Percentiles rank a stretch among this genome's conserved stretches.
Conservation (phyloP, 2,329 filamentous ascomycete genomes). For the Pezicula neosporulosa region DNA sequence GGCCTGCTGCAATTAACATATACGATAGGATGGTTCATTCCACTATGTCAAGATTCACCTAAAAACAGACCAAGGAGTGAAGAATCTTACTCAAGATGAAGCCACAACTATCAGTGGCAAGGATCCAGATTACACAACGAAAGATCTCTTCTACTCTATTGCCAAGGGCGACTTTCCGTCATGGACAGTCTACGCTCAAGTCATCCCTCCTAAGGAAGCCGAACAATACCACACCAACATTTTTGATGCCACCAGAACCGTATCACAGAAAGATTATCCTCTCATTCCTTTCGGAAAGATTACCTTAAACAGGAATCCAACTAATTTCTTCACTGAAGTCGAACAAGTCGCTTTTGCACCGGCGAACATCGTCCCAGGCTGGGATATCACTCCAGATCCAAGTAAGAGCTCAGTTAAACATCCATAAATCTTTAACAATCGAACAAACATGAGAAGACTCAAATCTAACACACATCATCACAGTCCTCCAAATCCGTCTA, state of each 20-base stretch:
- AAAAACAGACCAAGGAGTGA: constrained; percentile 41
- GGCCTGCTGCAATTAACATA: constrained; percentile 1
- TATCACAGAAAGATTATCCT: constrained; percentile 48
- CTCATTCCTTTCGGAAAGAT: constrained; percentile 45
- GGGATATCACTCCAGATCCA: constrained; percentile 58
- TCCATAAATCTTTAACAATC: no score
- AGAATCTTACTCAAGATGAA: constrained; percentile 37
- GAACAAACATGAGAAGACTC: no score
- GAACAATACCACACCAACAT: constrained; percentile 44
- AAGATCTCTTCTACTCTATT: constrained; percentile 41
- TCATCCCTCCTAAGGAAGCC: constrained; percentile 49
- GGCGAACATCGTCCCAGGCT: constrained; percentile 58
- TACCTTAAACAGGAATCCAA: constrained; percentile 46
- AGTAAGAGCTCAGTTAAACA: constrained; percentile 34
- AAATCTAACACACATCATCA: no score
- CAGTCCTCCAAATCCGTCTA: constrained; percentile 46
- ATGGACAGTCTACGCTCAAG: constrained; percentile 51
- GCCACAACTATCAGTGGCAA: constrained; percentile 30
- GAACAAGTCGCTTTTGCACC: constrained; percentile 66
- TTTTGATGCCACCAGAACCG: constrained; percentile 55
- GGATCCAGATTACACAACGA: constrained; percentile 32
- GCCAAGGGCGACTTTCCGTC: constrained; percentile 39
- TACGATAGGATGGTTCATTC: constrained; percentile 38
- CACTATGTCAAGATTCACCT: constrained; percentile 49
- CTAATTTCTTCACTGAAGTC: constrained; percentile 66